A percentile compares a stretch with the other conserved stretches of the same genome.
Conservation (phyloP, 371 early-diverging fungal genomes). For the Homolaphlyctis polyrhiza region DNA sequence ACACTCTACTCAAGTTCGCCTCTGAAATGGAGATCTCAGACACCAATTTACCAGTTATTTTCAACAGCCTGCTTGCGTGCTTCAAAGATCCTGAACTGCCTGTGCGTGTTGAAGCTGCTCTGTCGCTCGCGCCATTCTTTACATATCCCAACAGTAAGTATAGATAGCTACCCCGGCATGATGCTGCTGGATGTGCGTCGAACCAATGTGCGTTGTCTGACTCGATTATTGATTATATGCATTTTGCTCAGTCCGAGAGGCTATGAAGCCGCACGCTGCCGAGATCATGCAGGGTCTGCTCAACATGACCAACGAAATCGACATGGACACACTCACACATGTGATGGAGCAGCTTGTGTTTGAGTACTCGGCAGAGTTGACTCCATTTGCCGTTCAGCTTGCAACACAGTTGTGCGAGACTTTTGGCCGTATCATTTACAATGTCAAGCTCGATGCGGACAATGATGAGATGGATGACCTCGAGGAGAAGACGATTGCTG, state of each 20-base stretch:
- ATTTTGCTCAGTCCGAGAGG: slow-evolving; percentile 49
- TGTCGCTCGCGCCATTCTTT: slow-evolving; percentile 73
- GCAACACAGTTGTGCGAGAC: slow-evolving; percentile 74
- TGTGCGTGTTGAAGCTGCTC: slow-evolving; percentile 70
- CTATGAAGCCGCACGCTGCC: slow-evolving; percentile 68
- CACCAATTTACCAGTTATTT: slow-evolving; percentile 21
- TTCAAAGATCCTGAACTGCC: slow-evolving; percentile 76
- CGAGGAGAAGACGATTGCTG: slow-evolving; percentile 79
- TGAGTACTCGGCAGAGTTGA: slow-evolving; percentile 78
- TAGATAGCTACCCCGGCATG: neutral
- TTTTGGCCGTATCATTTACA: slow-evolving; percentile 76
- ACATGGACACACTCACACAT: slow-evolving; percentile 78
- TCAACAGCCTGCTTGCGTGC: slow-evolving; percentile 59
- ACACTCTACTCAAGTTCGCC: slow-evolving; percentile 24
- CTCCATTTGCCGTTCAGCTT: slow-evolving; percentile 85
- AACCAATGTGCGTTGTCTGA: neutral
- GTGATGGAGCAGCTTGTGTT: slow-evolving; percentile 87
- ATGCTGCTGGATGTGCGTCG: neutral
- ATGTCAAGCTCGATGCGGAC: slow-evolving; percentile 30
- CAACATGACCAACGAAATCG: slow-evolving; percentile 79
- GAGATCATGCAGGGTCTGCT: slow-evolving; percentile 80
- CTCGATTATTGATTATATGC: neutral
- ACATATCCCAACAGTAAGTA: slow-evolving; percentile 55
- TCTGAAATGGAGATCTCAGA: slow-evolving; percentile 17
- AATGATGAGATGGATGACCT: slow-evolving; percentile 50